Percentiles rank a stretch among this genome's conserved stretches.
Conservation (phyloP, 768 basidiomycete species). For the Filobasidium wieringae region DNA sequence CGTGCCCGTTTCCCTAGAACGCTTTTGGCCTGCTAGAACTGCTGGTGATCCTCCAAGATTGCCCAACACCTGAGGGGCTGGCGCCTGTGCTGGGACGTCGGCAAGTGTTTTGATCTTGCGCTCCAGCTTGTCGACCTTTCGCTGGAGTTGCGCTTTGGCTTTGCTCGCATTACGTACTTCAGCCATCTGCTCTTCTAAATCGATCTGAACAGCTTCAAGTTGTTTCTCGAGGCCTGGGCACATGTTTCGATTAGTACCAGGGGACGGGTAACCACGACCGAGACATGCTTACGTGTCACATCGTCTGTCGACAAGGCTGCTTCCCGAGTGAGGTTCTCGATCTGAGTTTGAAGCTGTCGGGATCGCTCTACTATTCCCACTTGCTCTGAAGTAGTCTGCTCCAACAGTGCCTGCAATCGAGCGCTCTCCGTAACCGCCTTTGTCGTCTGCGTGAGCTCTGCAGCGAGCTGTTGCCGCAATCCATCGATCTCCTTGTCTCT, state of each 20-base stretch:
- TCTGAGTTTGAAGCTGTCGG: too few species aligned
- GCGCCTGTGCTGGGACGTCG: neutral
- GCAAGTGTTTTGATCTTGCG: conserved; percentile 4
- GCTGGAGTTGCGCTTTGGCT: conserved; percentile 6
- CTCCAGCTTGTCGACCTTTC: conserved; percentile 12
- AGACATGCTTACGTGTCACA: neutral
- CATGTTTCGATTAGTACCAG: neutral
- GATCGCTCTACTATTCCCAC: too few species aligned
- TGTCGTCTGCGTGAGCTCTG: too few species aligned
- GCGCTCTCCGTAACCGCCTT: too few species aligned
- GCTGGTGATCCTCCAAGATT: neutral
- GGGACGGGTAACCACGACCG: neutral
- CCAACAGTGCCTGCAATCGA: too few species aligned
- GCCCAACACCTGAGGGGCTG: neutral
- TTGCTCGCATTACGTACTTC: conserved; percentile 6
- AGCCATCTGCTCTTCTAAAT: conserved; percentile 12
- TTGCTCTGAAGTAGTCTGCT: too few species aligned
- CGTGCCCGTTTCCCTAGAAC: conserved; percentile 1
- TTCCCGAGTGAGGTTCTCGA: too few species aligned
- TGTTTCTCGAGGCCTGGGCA: neutral
- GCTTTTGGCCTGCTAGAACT: conserved; percentile 1
- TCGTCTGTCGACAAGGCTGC: too few species aligned
- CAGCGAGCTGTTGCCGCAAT: too few species aligned
- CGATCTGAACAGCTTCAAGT: conserved; percentile 7
- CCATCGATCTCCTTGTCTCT: too few species aligned